Evolutionary conservation across 495 filamentous ascomycete species (phyloP), one percentile per base, ranked within the genome.

Genomic region (Daldinia vernicosa): DNA sequence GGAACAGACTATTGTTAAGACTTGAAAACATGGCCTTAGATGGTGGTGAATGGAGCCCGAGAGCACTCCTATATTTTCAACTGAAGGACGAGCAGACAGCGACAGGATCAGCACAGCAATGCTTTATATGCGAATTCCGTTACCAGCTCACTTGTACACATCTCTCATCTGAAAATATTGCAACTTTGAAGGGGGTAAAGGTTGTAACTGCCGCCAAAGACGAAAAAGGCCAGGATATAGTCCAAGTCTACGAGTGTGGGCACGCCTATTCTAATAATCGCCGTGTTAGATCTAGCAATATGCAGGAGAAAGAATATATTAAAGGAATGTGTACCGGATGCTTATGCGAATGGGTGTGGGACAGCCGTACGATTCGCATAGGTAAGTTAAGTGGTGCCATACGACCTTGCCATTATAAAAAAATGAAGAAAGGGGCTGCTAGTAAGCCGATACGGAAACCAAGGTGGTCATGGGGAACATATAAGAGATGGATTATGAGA

Each of bases 281-380:
- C 43, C 53, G 40, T 9, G 17, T 63, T 5, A 57, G 22, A 28
- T 15, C 8, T 47, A 22, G 43, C 9, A 24, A 22, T 47, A 24
- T 6, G 5, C 1, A 1, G 3, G 43, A 22, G 5, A 67, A 17
- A 14, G 55, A 2, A 17, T 50, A 47, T 37, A 8, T 19, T 24
- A 55, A 40, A 4, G 69, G 64, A 6, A 55, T 67, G 60, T 72
- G 69, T 56, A 50, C n/a, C 6, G 12, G 19, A 19, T 72, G 69
- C 37, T 60, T 54, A 60, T 28, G 39, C 32, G 28, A 35, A 1
- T n/a, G 61, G 14, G 40, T 67, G 11, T 71, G 68, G 57, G 58
- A 71, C 24, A 14, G 52, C 15, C 56, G 69, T 27, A 11, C 8
- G 15, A 9, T 54, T 58, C 63, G 58, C 12, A 58, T 63, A 45